Evolutionary conservation across 345 rosid species (phyloP).

Genomic region (Citropsis articulata): DNA sequence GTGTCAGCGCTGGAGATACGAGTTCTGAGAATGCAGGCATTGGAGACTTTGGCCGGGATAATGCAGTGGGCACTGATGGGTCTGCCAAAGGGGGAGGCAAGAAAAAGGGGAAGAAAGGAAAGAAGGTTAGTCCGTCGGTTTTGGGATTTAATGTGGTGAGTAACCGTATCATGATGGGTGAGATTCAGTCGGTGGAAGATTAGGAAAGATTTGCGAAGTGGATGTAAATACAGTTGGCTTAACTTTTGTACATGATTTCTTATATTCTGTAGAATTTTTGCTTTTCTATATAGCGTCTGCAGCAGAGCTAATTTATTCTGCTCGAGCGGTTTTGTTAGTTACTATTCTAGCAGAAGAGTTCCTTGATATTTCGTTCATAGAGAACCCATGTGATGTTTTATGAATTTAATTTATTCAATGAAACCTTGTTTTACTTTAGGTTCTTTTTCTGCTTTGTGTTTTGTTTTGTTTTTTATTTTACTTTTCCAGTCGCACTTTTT

Average conservation of each 20-base stretch:
- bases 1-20: conserved; percentile 33
- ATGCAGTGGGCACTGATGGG: conserved; percentile 29
- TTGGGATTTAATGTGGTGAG: conserved; percentile 95
- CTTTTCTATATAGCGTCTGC: conserved; percentile 25
- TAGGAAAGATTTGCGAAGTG: conserved; percentile 26
- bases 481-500: no score
- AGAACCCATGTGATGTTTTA: background rate
- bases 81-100: conserved; percentile 67
- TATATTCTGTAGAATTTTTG: conserved; percentile 17
- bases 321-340: conserved; percentile 46
- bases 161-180: conserved; percentile 98
- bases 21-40: conserved; percentile 36
- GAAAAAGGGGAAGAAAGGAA: conserved; percentile 85
- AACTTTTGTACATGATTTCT: conserved; percentile 29
- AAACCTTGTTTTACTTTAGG: background rate
- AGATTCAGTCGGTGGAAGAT: conserved; percentile 85
- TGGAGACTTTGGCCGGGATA: conserved; percentile 17
- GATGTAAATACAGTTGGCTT: conserved; percentile 48
- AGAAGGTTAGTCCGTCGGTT: conserved; percentile 76
- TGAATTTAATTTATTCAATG: background rate
- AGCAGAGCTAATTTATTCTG: conserved; percentile 38
- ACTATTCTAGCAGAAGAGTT: background rate
- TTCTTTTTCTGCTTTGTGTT: background rate
- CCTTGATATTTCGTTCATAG: background rate
- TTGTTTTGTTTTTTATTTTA: no score